Evolutionary conservation across 164 flowering plant species (phyloP).

Genomic region (Nymphaea thermarum): DNA sequence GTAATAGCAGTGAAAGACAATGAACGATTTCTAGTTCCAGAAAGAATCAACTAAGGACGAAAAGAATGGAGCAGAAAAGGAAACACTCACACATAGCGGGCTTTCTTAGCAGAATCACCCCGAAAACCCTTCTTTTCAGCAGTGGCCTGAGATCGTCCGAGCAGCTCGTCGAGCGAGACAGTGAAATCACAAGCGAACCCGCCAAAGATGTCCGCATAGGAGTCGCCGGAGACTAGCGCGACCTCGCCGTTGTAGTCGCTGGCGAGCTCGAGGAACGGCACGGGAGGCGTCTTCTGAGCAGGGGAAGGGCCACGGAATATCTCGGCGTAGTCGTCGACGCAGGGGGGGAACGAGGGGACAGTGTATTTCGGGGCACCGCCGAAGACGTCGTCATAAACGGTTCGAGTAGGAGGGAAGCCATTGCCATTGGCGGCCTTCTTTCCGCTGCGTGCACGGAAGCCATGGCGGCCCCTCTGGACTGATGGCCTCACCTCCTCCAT

Average conservation of each 20-base stretch:
- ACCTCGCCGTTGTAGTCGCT: conserved; percentile 13
- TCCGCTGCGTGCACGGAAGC: conserved; percentile 2
- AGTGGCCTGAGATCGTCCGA: background rate
- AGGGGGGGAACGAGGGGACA: conserved; percentile 38
- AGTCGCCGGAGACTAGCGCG: conserved; percentile 32
- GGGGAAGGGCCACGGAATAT: conserved; percentile 62
- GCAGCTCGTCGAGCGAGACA: conserved; percentile 35
- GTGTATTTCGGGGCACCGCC: conserved; percentile 60
- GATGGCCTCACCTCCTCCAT: background rate
- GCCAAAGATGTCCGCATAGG: conserved; percentile 51
- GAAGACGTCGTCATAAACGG: conserved; percentile 63
- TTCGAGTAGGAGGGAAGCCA: conserved; percentile 11
- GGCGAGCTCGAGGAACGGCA: conserved; percentile 61
- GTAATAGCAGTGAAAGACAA: background rate
- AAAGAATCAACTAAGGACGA: background rate
- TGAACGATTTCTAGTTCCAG: too few species aligned
- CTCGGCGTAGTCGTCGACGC: conserved; percentile 72
- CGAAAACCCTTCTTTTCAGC: background rate
- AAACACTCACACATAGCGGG: background rate
- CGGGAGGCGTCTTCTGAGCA: conserved; percentile 34
- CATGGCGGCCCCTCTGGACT: background rate
- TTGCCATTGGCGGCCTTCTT: conserved; percentile 24
- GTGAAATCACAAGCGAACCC: conserved; percentile 30
- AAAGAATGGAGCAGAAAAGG: background rate
- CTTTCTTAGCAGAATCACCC: background rate